These are phyloP conservation scores for Cladosporium colombiae DNA, from an alignment of 2,329 filamentous ascomycete genomes.

Conservation along the genomic window DNA sequence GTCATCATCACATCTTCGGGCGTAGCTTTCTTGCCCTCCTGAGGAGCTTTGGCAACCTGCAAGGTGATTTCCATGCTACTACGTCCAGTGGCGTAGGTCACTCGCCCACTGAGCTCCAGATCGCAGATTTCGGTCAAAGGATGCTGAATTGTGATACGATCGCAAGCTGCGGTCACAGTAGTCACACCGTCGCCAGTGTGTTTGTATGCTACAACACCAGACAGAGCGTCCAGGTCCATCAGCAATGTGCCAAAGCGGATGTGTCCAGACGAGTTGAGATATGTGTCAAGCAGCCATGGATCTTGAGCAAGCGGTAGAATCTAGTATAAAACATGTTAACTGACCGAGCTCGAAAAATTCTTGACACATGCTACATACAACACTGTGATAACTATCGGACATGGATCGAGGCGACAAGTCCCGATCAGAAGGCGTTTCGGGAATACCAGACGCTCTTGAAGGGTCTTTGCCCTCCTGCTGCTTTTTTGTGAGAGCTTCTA, in stretches of 20 bases:
- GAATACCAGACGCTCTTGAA: slow-evolving; percentile 35
- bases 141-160: slow-evolving; percentile 67
- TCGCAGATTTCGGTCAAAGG: slow-evolving; percentile 77
- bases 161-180: slow-evolving; percentile 65
- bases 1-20: slow-evolving; percentile 66
- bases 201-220: slow-evolving; percentile 74
- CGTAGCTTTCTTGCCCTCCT: slow-evolving; percentile 56
- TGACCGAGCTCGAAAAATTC: not conserved
- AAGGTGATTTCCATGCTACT: slow-evolving; percentile 74
- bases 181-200: slow-evolving; percentile 66
- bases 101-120: slow-evolving; percentile 68
- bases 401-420: slow-evolving; percentile 67
- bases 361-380: slow-evolving; percentile 49
- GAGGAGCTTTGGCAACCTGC: slow-evolving; percentile 68
- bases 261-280: slow-evolving; percentile 74
- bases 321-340: slow-evolving; percentile 37
- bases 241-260: slow-evolving; percentile 73
- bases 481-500: slow-evolving; percentile 62
- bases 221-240: slow-evolving; percentile 78
- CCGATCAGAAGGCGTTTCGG: slow-evolving; percentile 47
- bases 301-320: slow-evolving; percentile 69
- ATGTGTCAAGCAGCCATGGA: slow-evolving; percentile 75
- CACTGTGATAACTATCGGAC: slow-evolving; percentile 69
- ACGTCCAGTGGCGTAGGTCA: slow-evolving; percentile 71
- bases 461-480: slow-evolving; percentile 41